Percentiles rank a stretch among this genome's conserved stretches.
Evolutionary conservation across 306 rosid species (phyloP).

Genomic region (Quercus variabilis): DNA sequence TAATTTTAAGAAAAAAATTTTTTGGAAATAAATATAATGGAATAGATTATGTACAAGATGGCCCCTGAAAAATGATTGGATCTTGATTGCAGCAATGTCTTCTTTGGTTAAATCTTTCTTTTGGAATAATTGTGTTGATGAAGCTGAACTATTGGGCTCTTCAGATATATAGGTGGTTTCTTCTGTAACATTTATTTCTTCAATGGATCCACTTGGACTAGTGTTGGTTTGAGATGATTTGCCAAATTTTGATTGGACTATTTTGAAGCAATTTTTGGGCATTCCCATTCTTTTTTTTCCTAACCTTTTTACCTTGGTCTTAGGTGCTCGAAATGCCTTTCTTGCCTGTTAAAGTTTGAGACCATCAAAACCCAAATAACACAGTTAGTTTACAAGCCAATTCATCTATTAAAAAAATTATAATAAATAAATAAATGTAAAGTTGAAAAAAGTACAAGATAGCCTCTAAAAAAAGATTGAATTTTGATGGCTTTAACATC

Average conservation of each 20-base stretch:
- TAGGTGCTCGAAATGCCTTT: background rate
- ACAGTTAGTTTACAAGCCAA: too few species aligned
- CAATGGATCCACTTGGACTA: conserved; percentile 10
- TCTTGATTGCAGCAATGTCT: conserved; percentile 53
- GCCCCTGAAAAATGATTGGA: conserved; percentile 76
- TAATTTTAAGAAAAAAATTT: too few species aligned
- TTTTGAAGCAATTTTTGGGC: conserved; percentile 48
- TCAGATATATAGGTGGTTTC: background rate
- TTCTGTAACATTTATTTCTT: conserved; percentile 11
- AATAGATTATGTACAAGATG: conserved; percentile 53
- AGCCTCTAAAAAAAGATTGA: conserved; percentile 75
- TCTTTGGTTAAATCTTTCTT: conserved; percentile 12
- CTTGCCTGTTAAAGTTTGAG: background rate
- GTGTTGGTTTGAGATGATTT: conserved; percentile 34
- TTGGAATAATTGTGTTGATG: background rate
- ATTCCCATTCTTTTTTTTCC: conserved; percentile 32
- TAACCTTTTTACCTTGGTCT: background rate
- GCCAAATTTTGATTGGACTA: conserved; percentile 32
- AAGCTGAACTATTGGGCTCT: background rate
- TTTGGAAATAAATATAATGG: background rate
- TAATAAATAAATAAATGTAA: background rate
- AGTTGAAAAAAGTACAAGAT: conserved; percentile 50
- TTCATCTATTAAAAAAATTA: too few species aligned
- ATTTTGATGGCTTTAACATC: conserved; percentile 57
- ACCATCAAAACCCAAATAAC: background rate